A percentile compares a stretch with the other conserved stretches of the same genome.
Evolutionary conservation across 2,329 filamentous ascomycete species (phyloP).

Genomic region (Aureobasidium sp.): DNA sequence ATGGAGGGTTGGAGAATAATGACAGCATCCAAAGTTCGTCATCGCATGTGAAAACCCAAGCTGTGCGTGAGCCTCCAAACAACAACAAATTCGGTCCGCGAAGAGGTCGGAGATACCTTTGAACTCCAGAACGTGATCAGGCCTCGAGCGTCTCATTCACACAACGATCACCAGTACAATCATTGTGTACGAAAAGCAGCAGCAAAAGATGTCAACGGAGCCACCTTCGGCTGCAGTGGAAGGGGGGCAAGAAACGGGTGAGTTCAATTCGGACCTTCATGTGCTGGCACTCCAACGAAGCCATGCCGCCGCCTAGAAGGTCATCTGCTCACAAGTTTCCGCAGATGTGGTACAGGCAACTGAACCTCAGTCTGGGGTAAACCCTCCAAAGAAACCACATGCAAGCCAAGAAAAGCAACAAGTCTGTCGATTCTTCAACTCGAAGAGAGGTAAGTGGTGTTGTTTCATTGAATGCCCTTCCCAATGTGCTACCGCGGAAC

Average conservation of each 20-base stretch:
- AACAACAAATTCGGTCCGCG: background rate
- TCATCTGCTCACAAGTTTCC: slow-evolving; percentile 8
- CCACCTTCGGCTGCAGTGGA: slow-evolving; percentile 4
- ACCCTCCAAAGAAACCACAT: background rate
- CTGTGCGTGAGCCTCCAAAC: background rate
- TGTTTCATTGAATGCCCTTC: too few species aligned
- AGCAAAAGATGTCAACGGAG: background rate
- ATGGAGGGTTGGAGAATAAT: background rate
- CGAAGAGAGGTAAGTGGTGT: slow-evolving; percentile 29
- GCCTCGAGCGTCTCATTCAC: background rate
- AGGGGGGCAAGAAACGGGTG: background rate
- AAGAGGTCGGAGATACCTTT: background rate
- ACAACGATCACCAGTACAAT: background rate
- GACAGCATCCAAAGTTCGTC: background rate
- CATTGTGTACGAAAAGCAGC: background rate
- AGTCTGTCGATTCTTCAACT: slow-evolving; percentile 31
- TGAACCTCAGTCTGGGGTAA: slow-evolving; percentile 28
- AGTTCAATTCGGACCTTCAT: background rate
- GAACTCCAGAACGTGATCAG: background rate
- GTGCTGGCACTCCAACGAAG: background rate
- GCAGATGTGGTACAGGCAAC: slow-evolving; percentile 17
- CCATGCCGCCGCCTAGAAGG: background rate
- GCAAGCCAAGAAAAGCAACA: slow-evolving; percentile 14
- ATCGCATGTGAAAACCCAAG: background rate
- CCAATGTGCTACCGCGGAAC: too few species aligned